Conservation (phyloP, 768 basidiomycete species). For the Rhodotorula taiwanensis region DNA sequence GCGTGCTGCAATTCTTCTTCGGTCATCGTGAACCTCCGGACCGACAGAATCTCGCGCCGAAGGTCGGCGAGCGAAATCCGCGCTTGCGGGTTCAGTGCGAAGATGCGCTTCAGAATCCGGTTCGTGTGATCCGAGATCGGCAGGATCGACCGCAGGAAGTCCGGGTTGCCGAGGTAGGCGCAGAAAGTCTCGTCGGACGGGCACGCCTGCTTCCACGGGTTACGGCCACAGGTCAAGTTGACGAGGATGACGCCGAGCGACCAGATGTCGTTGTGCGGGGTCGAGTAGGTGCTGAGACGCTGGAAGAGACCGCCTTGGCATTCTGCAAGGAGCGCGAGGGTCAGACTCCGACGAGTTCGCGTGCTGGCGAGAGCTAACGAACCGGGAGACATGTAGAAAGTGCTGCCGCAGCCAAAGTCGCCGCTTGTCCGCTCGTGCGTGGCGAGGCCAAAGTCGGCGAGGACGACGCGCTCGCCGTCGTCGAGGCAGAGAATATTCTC, state of each 20-base stretch:
- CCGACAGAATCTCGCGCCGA: conserved; percentile 50
- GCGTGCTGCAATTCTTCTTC: conserved; percentile 38
- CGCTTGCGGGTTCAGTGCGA: conserved; percentile 57
- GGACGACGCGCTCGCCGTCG: conserved; percentile 60
- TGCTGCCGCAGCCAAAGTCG: conserved; percentile 90
- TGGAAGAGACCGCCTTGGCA: conserved; percentile 54
- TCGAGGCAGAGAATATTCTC: conserved; percentile 79
- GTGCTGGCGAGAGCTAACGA: conserved; percentile 14
- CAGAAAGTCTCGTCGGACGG: conserved; percentile 65
- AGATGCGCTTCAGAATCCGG: conserved; percentile 62
- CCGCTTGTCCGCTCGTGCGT: conserved; percentile 76
- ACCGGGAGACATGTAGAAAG: conserved; percentile 96
- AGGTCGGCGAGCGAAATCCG: conserved; percentile 63
- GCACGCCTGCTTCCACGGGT: conserved; percentile 69
- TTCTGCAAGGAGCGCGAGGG: conserved; percentile 41
- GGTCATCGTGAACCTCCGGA: conserved; percentile 40
- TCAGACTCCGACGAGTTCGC: conserved; percentile 32
- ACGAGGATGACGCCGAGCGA: conserved; percentile 74
- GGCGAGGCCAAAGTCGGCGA: conserved; percentile 91
- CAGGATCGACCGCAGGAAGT: conserved; percentile 61
- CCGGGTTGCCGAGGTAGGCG: conserved; percentile 60
- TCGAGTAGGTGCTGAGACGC: conserved; percentile 56
- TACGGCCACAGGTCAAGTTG: conserved; percentile 70
- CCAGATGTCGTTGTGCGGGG: conserved; percentile 85
- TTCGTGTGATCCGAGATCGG: conserved; percentile 67